Conservation (phyloP, 805 yeast species). For the Sugiyamaella floridensis region DNA sequence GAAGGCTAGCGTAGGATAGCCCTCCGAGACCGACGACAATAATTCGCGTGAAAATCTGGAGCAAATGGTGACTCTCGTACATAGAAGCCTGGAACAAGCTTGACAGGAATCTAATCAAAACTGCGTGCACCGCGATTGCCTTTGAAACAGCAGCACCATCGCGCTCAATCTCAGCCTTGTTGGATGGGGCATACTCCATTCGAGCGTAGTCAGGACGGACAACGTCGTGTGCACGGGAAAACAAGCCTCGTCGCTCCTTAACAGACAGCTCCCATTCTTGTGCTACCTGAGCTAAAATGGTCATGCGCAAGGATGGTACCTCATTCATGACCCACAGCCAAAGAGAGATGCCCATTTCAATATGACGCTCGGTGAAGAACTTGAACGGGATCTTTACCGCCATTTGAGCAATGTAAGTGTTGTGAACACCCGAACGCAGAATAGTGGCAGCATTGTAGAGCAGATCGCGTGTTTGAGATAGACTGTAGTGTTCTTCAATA, state of each 20-base stretch:
- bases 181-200: slow-evolving; percentile 89
- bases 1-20: slow-evolving; percentile 60
- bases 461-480: slow-evolving; percentile 23
- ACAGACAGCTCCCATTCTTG: slow-evolving; percentile 64
- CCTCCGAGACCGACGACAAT: slow-evolving; percentile 40
- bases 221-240: slow-evolving; percentile 48
- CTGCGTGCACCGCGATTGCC: slow-evolving; percentile 58
- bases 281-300: slow-evolving; percentile 63
- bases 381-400: slow-evolving; percentile 55
- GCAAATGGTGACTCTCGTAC: slow-evolving; percentile 61
- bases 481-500: slow-evolving; percentile 16
- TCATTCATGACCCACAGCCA: slow-evolving; percentile 79
- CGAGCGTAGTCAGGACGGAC: slow-evolving; percentile 52
- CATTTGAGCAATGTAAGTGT: slow-evolving; percentile 19
- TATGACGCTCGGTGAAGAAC: slow-evolving; percentile 49
- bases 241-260: slow-evolving; percentile 55
- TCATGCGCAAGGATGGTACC: slow-evolving; percentile 47
- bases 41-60: slow-evolving; percentile 61
- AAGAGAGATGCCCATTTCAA: slow-evolving; percentile 60
- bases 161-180: slow-evolving; percentile 50
- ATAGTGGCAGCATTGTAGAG: slow-evolving; percentile 37
- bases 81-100: slow-evolving; percentile 76
- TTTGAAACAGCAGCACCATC: slow-evolving; percentile 44
- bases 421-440: slow-evolving; percentile 25
- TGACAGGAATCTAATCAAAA: slow-evolving; percentile 58